phyloP scores from a whole-genome alignment of 192 early-diverging fungal species.

The Rhizophagus sp. region DNA sequence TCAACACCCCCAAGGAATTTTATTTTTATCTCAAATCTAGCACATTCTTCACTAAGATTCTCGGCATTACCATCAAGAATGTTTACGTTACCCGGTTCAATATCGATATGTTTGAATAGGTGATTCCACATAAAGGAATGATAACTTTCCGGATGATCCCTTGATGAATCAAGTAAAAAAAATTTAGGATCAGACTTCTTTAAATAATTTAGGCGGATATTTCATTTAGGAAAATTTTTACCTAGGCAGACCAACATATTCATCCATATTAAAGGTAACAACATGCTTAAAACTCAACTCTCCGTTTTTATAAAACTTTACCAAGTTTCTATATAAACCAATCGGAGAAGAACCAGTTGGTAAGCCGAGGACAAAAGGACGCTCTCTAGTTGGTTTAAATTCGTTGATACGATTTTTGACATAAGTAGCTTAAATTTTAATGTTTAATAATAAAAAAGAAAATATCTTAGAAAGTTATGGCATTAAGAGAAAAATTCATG shows the following conservation, averaged over 20 bases:
- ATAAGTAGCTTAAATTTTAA: constrained; percentile 61
- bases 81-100: constrained; percentile 78
- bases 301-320: constrained; percentile 67
- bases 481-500: constrained; percentile 3
- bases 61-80: constrained; percentile 84
- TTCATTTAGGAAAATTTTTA: constrained; percentile 27
- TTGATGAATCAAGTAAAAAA: constrained; percentile 24
- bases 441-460: background rate
- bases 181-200: background rate
- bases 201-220: background rate
- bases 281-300: constrained; percentile 77
- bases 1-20: constrained; percentile 80
- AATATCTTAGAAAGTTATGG: background rate
- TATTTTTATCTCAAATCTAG: constrained; percentile 79
- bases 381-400: constrained; percentile 70
- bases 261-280: constrained; percentile 93
- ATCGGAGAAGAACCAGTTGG: constrained; percentile 88
- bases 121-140: constrained; percentile 93
- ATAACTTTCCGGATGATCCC: constrained; percentile 86
- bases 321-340: constrained; percentile 77
- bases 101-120: constrained; percentile 87
- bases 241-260: constrained; percentile 81
- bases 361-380: constrained; percentile 84
- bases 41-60: constrained; percentile 80
- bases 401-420: constrained; percentile 77